These are phyloP conservation scores for Mycena metata DNA, from an alignment of 768 basidiomycete genomes.

Conservation along the genomic window DNA sequence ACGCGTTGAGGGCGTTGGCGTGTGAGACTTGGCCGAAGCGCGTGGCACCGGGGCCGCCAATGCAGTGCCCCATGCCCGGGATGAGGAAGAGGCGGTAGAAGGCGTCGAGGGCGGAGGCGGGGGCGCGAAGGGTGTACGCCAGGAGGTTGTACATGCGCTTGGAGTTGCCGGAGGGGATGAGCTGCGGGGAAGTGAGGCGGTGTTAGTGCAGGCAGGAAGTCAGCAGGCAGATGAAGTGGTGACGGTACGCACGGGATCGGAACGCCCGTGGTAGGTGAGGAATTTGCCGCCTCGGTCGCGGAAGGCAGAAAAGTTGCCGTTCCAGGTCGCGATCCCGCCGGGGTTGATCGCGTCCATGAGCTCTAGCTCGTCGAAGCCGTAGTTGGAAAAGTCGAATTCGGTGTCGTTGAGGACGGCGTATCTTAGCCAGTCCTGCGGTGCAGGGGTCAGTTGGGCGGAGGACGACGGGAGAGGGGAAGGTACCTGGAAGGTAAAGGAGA, in stretches of 20 bases:
- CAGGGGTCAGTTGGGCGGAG: background rate
- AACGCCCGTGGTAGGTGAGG: constrained; percentile 43
- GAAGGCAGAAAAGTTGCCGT: constrained; percentile 39
- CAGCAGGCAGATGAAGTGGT: background rate
- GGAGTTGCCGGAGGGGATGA: constrained; percentile 42
- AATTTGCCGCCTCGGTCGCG: constrained; percentile 43
- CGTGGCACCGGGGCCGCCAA: constrained; percentile 35
- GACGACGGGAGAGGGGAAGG: background rate
- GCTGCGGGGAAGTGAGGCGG: constrained; percentile 17
- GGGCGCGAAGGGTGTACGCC: constrained; percentile 33
- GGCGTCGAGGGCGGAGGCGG: constrained; percentile 33
- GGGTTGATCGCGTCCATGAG: constrained; percentile 17
- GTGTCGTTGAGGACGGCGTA: constrained; percentile 34
- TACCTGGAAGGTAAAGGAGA: constrained; percentile 2
- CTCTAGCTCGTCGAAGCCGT: constrained; percentile 6
- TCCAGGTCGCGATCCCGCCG: constrained; percentile 33
- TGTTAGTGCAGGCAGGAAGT: background rate
- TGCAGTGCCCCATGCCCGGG: constrained; percentile 46
- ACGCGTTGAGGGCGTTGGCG: background rate
- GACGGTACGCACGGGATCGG: constrained; percentile 12
- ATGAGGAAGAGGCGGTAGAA: constrained; percentile 46
- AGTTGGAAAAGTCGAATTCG: constrained; percentile 15
- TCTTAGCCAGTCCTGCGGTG: constrained; percentile 30
- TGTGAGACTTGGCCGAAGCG: constrained; percentile 26
- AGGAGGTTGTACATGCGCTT: constrained; percentile 40